Base-by-base conservation (phyloP, 495 filamentous ascomycete genomes). In the Penicillium crystallinum region DNA sequence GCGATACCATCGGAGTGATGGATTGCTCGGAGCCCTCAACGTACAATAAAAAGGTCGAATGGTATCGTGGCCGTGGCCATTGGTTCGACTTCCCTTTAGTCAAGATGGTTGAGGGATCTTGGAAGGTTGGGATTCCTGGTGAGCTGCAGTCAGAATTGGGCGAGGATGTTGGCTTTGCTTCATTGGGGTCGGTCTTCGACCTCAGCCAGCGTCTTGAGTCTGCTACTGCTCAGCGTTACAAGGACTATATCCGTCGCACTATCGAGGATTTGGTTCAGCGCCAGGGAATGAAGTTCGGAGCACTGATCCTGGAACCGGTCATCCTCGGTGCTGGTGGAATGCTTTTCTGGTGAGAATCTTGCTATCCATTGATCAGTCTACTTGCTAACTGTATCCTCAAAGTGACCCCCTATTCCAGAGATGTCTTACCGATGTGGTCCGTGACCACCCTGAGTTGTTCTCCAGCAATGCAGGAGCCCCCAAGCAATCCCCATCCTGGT, bases 1-100 rank as follows among this genome's bases (percentile, higher is more conserved):
- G 88, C 1, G 88, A 91, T 58, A 90, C 87, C 0, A 87, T 91
- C 18, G 88, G 87, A 3, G 85, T 84, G 0, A 91, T 91, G 88
- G 86, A 91, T 56, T 84, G 79, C 49, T 80, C 84, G 2, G 86
- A 89, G 64, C 88, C 88, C 2, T 81, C 79, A 4, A 80, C 76
- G 0, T 91, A 69, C 52, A 91, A 91, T 54, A 72, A 87, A 54
- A 86, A 86, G 59, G 85, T 90, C 0, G 85, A 88, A 54, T 91
- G 88, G 88, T 91, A 91, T 65, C 74, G 77, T 38, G 85, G 85
- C 0, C 76, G 79, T 6, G 88, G 88, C 0, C 76, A 82, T 56
- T 91, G 88, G 88, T 85, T 90, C 54, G 84, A 88, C 48, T 87
- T 82, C 57, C 88, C 88, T 1, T 70, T 73, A 22, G 81, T 90